These are phyloP conservation scores for Cutaneotrichosporon sp. DNA, from an alignment of 1,284 basidiomycete species.

Conservation along the genomic window DNA sequence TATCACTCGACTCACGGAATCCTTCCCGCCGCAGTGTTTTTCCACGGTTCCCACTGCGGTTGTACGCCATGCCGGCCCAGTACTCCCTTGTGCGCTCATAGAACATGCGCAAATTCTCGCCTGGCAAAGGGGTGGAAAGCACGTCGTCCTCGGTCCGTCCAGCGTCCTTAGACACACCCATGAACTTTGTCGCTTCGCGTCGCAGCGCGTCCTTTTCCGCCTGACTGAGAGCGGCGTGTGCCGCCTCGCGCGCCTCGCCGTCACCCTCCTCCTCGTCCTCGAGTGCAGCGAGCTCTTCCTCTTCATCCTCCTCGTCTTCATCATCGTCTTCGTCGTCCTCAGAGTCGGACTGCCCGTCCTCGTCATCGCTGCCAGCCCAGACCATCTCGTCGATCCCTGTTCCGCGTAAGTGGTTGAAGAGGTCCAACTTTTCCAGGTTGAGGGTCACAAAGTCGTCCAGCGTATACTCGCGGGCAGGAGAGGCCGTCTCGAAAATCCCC, in stretches of 20 bases:
- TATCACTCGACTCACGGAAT: constrained; percentile 62
- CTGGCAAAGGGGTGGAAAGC: constrained; percentile 77
- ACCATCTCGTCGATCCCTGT: constrained; percentile 65
- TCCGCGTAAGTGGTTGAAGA: constrained; percentile 68
- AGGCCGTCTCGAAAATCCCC: constrained; percentile 75
- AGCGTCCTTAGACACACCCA: constrained; percentile 69
- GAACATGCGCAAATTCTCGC: constrained; percentile 82
- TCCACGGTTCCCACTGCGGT: constrained; percentile 63
- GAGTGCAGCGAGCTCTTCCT: constrained; percentile 38
- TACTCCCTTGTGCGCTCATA: constrained; percentile 76
- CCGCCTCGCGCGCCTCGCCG: constrained; percentile 31
- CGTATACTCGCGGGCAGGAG: constrained; percentile 70
- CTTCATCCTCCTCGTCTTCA: constrained; percentile 42
- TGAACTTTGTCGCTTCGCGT: constrained; percentile 65
- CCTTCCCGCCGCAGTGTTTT: constrained; percentile 77
- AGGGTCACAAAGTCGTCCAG: constrained; percentile 78
- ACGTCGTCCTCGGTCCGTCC: constrained; percentile 68
- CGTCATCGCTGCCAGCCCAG: constrained; percentile 61
- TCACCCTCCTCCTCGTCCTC: constrained; percentile 37
- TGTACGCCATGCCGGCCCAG: constrained; percentile 75
- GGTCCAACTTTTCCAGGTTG: constrained; percentile 75
- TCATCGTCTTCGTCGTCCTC: constrained; percentile 54
- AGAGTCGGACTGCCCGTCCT: constrained; percentile 55
- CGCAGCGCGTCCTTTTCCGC: constrained; percentile 58
- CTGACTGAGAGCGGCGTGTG: constrained; percentile 30